Percentiles rank a stretch among this genome's conserved stretches.
Conservation (phyloP, 2,329 filamentous ascomycete genomes). For the Dactylellina leptospora region DNA sequence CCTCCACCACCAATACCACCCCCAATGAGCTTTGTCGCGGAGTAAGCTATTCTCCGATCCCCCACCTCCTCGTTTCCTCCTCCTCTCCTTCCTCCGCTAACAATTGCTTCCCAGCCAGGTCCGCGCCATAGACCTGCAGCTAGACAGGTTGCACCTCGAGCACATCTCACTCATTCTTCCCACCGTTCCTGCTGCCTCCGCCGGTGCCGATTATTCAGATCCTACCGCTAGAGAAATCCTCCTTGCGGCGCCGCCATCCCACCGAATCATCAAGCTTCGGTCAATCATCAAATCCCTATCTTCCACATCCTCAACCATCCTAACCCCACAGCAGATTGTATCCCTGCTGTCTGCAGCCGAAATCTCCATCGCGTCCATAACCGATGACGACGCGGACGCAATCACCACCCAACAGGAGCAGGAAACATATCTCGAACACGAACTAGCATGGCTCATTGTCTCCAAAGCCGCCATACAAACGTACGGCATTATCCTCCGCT, state of each 20-base stretch:
- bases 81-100: neutral
- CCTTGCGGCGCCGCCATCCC: constrained; percentile 63
- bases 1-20: neutral
- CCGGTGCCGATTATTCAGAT: constrained; percentile 57
- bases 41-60: constrained; percentile 36
- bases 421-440: constrained; percentile 70
- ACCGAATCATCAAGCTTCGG: constrained; percentile 69
- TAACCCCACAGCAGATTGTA: constrained; percentile 70
- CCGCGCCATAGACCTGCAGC: constrained; percentile 71
- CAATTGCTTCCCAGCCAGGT: constrained; percentile 65
- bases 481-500: constrained; percentile 80
- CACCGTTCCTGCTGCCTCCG: constrained; percentile 55
- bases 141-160: constrained; percentile 70
- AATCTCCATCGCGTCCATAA: constrained; percentile 63
- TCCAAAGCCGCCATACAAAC: constrained; percentile 92
- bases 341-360: constrained; percentile 71
- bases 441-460: constrained; percentile 88
- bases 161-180: constrained; percentile 44
- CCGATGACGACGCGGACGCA: constrained; percentile 58
- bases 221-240: constrained; percentile 57
- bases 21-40: constrained; percentile 53
- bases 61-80: neutral
- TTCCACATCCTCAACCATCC: constrained; percentile 71
- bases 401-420: constrained; percentile 57
- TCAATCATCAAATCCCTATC: constrained; percentile 76